phyloP scores from a whole-genome alignment of 1,284 basidiomycete species.

The Fomitopsis schrenkii region DNA sequence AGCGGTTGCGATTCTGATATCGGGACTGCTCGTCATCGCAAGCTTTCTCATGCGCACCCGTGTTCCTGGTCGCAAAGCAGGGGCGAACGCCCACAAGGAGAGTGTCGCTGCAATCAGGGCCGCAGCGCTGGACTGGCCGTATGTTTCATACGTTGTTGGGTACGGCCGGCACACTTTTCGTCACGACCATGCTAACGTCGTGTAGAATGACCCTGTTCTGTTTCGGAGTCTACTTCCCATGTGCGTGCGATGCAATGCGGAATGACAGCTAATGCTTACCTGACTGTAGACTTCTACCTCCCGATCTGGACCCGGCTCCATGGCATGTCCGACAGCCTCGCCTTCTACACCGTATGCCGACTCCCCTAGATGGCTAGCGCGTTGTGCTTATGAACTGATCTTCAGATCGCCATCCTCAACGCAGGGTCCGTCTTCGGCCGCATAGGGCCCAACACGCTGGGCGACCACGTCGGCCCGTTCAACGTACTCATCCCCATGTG shows the following conservation, averaged over 20 bases:
- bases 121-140: neutral
- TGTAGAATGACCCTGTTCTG: neutral
- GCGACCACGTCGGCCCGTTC: neutral
- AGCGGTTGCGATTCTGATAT: slow-evolving; percentile 7
- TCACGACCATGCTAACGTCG: neutral
- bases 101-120: neutral
- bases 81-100: neutral
- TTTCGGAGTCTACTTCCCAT: slow-evolving; percentile 1
- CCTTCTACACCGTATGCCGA: neutral
- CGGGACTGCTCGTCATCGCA: slow-evolving; percentile 9
- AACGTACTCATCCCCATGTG: neutral
- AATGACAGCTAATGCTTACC: neutral
- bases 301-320: neutral
- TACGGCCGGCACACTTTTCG: neutral
- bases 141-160: neutral
- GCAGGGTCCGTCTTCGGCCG: neutral
- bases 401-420: neutral
- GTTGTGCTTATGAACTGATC: too few species aligned
- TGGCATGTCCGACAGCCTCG: neutral
- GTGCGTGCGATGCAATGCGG: neutral
- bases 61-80: neutral
- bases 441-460: neutral
- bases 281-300: neutral
- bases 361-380: neutral
- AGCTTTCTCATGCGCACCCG: slow-evolving; percentile 6